Evolutionary conservation across 257 asterid species (phyloP).

Genomic region (Solanum arcanum): DNA sequence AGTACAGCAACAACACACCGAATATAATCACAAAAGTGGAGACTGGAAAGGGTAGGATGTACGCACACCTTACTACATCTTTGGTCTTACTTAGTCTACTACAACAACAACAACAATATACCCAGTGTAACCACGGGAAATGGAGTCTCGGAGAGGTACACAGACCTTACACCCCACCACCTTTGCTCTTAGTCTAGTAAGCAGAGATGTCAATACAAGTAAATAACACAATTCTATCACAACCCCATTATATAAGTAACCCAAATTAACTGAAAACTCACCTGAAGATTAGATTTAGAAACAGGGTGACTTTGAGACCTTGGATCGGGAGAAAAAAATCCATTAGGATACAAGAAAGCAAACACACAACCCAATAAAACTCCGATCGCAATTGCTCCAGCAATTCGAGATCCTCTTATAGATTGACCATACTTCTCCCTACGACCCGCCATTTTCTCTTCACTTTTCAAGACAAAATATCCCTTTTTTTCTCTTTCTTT

Average conservation of each 20-base stretch:
- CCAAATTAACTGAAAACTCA: neutral
- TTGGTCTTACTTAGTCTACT: neutral
- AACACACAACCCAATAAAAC: slow-evolving; percentile 12
- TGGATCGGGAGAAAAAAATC: slow-evolving; percentile 4
- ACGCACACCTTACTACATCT: neutral
- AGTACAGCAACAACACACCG: neutral
- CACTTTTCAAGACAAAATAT: neutral
- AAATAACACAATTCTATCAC: neutral
- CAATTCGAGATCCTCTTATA: slow-evolving; percentile 14
- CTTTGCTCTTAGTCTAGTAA: neutral
- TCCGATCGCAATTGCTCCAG: slow-evolving; percentile 11
- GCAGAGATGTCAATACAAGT: neutral
- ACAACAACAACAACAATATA: neutral
- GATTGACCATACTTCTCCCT: slow-evolving; percentile 15
- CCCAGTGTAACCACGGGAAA: neutral
- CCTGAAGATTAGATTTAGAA: slow-evolving; percentile 14
- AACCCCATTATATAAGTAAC: neutral
- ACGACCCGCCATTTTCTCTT: slow-evolving; percentile 13
- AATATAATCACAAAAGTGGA: neutral
- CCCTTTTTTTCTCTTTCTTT: neutral
- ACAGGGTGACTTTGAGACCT: neutral
- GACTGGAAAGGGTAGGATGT: neutral
- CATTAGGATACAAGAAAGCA: slow-evolving; percentile 14
- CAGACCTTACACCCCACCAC: neutral
- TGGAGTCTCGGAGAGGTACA: neutral